Percentiles rank a stretch among this genome's conserved stretches.
Conservation (phyloP, 2,329 filamentous ascomycete genomes). For the Hypoxylon sp. region DNA sequence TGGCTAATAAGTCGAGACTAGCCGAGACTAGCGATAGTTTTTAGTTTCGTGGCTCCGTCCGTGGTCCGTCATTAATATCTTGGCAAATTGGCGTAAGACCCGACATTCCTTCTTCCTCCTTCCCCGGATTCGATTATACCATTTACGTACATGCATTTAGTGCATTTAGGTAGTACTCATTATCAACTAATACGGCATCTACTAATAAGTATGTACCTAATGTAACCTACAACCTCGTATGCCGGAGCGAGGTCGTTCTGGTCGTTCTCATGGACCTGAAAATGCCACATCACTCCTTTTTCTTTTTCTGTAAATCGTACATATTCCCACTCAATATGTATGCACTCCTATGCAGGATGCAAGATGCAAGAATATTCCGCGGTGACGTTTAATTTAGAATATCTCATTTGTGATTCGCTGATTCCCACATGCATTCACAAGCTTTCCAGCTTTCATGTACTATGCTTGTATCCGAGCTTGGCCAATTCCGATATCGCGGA, state of each 20-base stretch:
- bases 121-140: slow-evolving; percentile 39
- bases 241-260: slow-evolving; percentile 10
- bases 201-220: too few relatives aligned
- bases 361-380: slow-evolving; percentile 1
- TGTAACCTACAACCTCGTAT: slow-evolving; percentile 14
- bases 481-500: slow-evolving; percentile 34
- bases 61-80: slow-evolving; percentile 21
- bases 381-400: slow-evolving; percentile 15
- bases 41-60: slow-evolving; percentile 26
- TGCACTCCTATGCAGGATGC: neutral
- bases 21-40: slow-evolving; percentile 32
- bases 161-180: slow-evolving; percentile 7
- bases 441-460: neutral
- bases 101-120: slow-evolving; percentile 16
- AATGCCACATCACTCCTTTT: slow-evolving; percentile 15
- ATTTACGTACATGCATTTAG: slow-evolving; percentile 14
- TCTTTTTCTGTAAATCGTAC: neutral
- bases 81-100: slow-evolving; percentile 23
- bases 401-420: slow-evolving; percentile 20
- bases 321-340: neutral
- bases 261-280: slow-evolving; percentile 14
- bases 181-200: neutral
- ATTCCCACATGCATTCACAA: slow-evolving; percentile 2
- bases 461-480: slow-evolving; percentile 25
- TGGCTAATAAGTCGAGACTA: slow-evolving; percentile 35